Evolutionary conservation across 2,329 filamentous ascomycete species (phyloP).

Genomic region (Colletotrichum sp.): DNA sequence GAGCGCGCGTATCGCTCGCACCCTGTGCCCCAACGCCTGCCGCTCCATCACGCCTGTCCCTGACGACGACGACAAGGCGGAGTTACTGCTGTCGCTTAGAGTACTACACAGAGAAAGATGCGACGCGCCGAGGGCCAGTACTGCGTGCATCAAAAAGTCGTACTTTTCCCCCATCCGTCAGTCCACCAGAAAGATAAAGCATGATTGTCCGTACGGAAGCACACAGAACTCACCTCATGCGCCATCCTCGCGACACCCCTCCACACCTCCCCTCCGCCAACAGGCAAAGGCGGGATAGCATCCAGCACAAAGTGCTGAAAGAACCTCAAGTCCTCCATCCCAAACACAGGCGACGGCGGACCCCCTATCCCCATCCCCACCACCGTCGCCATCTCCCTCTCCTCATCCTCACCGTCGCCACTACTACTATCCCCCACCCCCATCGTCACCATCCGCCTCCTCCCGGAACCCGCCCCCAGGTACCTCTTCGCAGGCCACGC

Average conservation of each 20-base stretch:
- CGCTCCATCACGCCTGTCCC: slow-evolving; percentile 24
- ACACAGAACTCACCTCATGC: slow-evolving; percentile 31
- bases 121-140: slow-evolving; percentile 44
- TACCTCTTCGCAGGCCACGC: slow-evolving; percentile 25
- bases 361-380: background rate
- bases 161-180: slow-evolving; percentile 31
- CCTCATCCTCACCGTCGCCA: background rate
- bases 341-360: slow-evolving; percentile 29
- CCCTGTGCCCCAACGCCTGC: slow-evolving; percentile 39
- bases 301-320: slow-evolving; percentile 57
- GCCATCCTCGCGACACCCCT: slow-evolving; percentile 39
- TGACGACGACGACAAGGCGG: background rate
- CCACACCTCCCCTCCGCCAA: slow-evolving; percentile 41
- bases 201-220: background rate
- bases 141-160: slow-evolving; percentile 45
- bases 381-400: background rate
- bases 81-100: background rate
- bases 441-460: background rate
- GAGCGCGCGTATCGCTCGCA: slow-evolving; percentile 39
- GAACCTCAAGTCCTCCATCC: slow-evolving; percentile 51
- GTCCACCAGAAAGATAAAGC: background rate
- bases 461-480: background rate
- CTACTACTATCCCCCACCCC: background rate
- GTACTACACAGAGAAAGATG: slow-evolving; percentile 34
- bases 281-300: slow-evolving; percentile 45